Base-by-base conservation (phyloP, 164 flowering plant species). In the Vitis labrusca region DNA sequence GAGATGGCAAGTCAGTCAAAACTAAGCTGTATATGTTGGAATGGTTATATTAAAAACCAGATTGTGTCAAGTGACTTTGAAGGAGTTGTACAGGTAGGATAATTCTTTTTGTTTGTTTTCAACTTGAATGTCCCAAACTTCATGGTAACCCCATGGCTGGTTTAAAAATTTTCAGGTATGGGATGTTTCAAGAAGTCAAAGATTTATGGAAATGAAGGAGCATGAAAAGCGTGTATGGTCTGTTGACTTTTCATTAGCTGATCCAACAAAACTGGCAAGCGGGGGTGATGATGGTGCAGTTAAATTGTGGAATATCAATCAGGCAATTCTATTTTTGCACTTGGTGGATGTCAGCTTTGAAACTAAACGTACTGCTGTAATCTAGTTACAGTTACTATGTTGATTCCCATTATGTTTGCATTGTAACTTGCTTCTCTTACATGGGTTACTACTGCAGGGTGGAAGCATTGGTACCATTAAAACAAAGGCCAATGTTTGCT, bases 301-400 rank as follows among this genome's bases (percentile, higher is more conserved):
- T 61, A 96, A 96, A 84, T 97, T 96, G 51, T 96, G 99, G 99
- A 96, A 85, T 84, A 91, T 92, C 88, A 96, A 93, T 92, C 99
- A 96, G 99, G 99, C 97, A 92, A 93, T 88, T 88, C 83, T 86
- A 88, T 76, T 89, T 82, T 84, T 85, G 86, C 88, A 85, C 87
- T 89, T 87, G 89, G 88, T 89, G 96, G 89, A 84, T 91, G 83
- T 91, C 90, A 87, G 85, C 89, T 91, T 92, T 85, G 87, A 89
- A 89, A 85, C 91, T 89, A 85, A 90, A 88, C 86, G 95, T 89
- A 92, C 91, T 89, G 73, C 77, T 76, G 82, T 84, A 69, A 82
- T 80, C 82, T 81, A 81, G 63, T 76, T 82, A 80, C 61, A 29
- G 55, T 68, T 81, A 72, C 59, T 68, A 64, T 68, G 66, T 74